Percentiles rank a stretch among this genome's conserved stretches.
Conservation (phyloP, 371 early-diverging fungal genomes). For the Sporodiniella umbellata region DNA sequence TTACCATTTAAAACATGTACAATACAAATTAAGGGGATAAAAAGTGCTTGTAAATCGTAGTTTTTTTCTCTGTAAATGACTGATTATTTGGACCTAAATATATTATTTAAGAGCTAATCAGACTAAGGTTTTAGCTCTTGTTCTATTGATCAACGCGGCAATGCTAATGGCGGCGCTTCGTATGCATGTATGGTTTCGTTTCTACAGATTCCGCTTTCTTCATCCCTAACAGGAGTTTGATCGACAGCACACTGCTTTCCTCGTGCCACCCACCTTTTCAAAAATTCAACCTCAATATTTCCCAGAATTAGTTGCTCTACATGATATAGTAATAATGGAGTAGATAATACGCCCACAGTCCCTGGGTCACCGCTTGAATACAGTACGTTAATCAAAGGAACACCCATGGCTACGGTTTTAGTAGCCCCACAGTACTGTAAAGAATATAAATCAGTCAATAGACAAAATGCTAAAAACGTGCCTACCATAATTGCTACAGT, state of each 20-base stretch:
- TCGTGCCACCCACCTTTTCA: conserved; percentile 21
- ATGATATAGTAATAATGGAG: conserved; percentile 72
- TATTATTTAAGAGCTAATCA: no score
- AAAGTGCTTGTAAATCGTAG: no score
- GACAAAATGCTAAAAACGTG: not conserved
- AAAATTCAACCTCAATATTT: conserved; percentile 25
- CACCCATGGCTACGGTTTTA: conserved; percentile 77
- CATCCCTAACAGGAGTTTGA: conserved; percentile 3
- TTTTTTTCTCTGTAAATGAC: no score
- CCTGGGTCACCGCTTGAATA: conserved; percentile 49
- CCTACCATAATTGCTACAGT: conserved; percentile 60
- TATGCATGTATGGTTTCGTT: conserved; percentile 8
- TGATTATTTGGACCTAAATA: no score
- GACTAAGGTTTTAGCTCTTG: no score
- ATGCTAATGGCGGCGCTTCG: conserved; percentile 18
- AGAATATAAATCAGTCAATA: not conserved
- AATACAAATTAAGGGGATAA: no score
- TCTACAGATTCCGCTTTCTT: not conserved
- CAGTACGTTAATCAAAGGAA: conserved; percentile 73
- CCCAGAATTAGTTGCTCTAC: conserved; percentile 66
- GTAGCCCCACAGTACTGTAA: conserved; percentile 64
- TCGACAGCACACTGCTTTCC: conserved; percentile 3
- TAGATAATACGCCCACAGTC: conserved; percentile 58
- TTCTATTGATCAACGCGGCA: conserved; percentile 9
- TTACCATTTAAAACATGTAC: no score